Conservation (phyloP, 2,329 filamentous ascomycete species). For the Sporothrix humicola region DNA sequence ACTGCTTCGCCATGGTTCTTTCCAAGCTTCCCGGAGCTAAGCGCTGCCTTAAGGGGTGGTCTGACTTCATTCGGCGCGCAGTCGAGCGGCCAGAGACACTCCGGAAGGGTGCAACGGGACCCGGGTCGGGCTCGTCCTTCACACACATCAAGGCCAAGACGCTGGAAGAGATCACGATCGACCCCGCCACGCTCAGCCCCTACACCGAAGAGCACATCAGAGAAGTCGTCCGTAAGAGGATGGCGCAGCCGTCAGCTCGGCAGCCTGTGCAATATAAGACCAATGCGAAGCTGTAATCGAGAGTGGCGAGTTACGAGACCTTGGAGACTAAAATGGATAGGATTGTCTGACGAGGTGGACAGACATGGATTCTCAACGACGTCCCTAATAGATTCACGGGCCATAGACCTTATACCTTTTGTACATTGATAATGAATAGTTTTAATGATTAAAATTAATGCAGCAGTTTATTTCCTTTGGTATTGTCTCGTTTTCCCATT, state of each 20-base stretch:
- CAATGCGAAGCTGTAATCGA: conserved; percentile 1
- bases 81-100: conserved; percentile 36
- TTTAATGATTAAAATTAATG: conserved; percentile 10
- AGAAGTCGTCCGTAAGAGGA: conserved; percentile 44
- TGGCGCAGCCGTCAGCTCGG: not conserved
- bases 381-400: not conserved
- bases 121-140: conserved; percentile 49
- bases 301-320: too few relatives aligned
- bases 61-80: conserved; percentile 57
- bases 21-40: conserved; percentile 51
- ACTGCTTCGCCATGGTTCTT: conserved; percentile 70
- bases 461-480: not conserved
- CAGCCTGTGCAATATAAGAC: conserved; percentile 38
- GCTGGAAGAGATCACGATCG: conserved; percentile 54
- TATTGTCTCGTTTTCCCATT: not conserved
- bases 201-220: conserved; percentile 53
- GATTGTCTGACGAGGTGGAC: not conserved
- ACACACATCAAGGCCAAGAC: conserved; percentile 57
- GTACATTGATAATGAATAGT: not conserved
- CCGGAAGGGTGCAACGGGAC: not conserved
- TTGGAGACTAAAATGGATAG: not conserved
- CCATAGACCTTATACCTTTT: not conserved
- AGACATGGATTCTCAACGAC: not conserved
- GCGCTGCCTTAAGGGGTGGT: conserved; percentile 62
- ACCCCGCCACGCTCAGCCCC: conserved; percentile 51